Conservation (phyloP, 805 yeast species). For the Wickerhamomyces tratensis region DNA sequence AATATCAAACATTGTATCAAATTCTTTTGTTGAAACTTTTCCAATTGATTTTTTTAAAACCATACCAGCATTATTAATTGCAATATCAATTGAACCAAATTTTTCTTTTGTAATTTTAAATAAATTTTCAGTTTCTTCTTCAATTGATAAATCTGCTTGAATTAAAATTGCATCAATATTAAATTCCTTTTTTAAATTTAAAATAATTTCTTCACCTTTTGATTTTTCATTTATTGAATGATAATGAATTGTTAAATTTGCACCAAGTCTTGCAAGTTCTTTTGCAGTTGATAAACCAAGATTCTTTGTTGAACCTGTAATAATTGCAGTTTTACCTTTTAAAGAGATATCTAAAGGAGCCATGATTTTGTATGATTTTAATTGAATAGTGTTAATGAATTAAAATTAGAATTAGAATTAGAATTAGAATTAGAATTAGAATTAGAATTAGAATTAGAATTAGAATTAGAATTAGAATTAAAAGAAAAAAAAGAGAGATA, state of each 20-base stretch:
- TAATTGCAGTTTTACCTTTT: slow-evolving; percentile 39
- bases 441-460: no score
- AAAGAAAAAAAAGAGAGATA: no score
- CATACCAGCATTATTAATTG: slow-evolving; percentile 60
- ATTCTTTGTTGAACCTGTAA: slow-evolving; percentile 57
- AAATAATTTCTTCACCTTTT: slow-evolving; percentile 26
- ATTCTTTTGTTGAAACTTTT: slow-evolving; percentile 46
- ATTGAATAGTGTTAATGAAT: neutral
- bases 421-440: no score
- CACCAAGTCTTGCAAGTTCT: slow-evolving; percentile 46
- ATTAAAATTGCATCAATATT: slow-evolving; percentile 26
- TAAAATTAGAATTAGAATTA: no score
- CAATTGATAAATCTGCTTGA: slow-evolving; percentile 19
- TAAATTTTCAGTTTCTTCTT: slow-evolving; percentile 31
- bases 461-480: no score
- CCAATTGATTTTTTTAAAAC: slow-evolving; percentile 52
- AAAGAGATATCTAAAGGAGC: slow-evolving; percentile 16
- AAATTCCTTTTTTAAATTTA: slow-evolving; percentile 24
- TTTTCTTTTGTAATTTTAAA: slow-evolving; percentile 34
- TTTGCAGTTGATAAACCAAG: slow-evolving; percentile 43
- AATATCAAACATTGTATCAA: slow-evolving; percentile 38
- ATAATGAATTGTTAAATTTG: slow-evolving; percentile 44
- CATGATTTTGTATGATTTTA: slow-evolving; percentile 4
- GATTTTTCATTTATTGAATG: slow-evolving; percentile 33
- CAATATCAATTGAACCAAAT: slow-evolving; percentile 47